These are phyloP conservation scores for Melampsora americana DNA, from an alignment of 1,284 basidiomycete species.

Conservation along the genomic window DNA sequence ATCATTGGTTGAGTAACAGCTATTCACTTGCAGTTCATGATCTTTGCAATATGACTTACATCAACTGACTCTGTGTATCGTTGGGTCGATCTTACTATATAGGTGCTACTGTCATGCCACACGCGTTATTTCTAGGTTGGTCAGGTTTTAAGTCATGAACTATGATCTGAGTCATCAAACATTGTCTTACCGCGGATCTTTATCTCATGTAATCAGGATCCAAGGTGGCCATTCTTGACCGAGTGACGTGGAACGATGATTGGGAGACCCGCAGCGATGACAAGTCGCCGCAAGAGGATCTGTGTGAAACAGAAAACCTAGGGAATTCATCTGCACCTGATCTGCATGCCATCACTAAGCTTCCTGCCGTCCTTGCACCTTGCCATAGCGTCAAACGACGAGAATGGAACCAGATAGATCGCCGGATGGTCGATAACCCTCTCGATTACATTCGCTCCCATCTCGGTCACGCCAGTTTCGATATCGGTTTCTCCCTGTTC, in stretches of 20 bases:
- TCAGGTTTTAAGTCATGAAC: too few species aligned
- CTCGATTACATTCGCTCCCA: background rate
- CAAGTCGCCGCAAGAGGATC: background rate
- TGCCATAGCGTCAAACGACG: too few species aligned
- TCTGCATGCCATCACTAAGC: too few species aligned
- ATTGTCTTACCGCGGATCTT: too few species aligned
- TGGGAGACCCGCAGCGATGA: background rate
- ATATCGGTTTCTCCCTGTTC: slow-evolving; percentile 53
- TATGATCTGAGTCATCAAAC: too few species aligned
- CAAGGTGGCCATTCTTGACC: slow-evolving; percentile 36
- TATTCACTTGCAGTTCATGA: too few species aligned
- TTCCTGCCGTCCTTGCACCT: too few species aligned
- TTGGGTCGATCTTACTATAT: slow-evolving; percentile 59
- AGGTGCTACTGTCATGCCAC: slow-evolving; percentile 81
- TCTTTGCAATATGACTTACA: background rate
- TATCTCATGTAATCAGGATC: slow-evolving; percentile 10
- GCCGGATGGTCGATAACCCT: background rate
- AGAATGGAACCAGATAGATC: too few species aligned
- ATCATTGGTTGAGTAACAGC: slow-evolving; percentile 56
- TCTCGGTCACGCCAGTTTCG: slow-evolving; percentile 52
- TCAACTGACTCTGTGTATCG: background rate
- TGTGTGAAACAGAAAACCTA: background rate
- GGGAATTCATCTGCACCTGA: too few species aligned
- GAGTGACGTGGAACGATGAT: background rate
- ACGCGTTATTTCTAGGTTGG: slow-evolving; percentile 71